phyloP scores from a whole-genome alignment of 1,139 yeast genomes.

The Diutina catenulata region DNA sequence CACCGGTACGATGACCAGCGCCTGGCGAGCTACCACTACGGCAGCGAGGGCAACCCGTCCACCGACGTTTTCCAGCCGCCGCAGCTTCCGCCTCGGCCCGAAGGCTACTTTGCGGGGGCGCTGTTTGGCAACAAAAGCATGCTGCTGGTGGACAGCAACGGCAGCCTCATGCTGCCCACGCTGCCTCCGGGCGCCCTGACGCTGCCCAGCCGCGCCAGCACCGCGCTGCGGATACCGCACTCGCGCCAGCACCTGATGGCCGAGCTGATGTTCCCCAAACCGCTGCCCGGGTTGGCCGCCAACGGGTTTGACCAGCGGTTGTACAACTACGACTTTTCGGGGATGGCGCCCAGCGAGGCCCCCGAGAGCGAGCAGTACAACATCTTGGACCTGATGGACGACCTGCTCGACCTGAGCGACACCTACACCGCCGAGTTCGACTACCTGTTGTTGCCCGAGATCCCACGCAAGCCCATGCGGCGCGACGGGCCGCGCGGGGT shows the following conservation, averaged over 20 bases:
- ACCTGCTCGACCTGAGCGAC: neutral
- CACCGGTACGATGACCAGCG: too few relatives aligned
- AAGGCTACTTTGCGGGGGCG: too few relatives aligned
- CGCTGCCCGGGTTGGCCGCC: neutral
- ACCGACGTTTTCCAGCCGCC: too few relatives aligned
- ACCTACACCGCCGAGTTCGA: conserved; percentile 20
- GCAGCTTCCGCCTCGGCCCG: neutral
- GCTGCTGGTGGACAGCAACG: too few relatives aligned
- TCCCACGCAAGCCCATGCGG: conserved; percentile 14
- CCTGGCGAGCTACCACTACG: too few relatives aligned
- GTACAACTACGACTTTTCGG: neutral
- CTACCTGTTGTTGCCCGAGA: conserved; percentile 29
- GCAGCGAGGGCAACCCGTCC: too few relatives aligned
- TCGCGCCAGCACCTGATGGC: neutral
- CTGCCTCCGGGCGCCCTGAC: too few relatives aligned
- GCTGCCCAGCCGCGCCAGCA: too few relatives aligned
- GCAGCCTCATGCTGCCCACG: too few relatives aligned
- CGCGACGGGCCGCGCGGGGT: conserved; percentile 8
- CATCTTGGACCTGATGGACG: conserved; percentile 5
- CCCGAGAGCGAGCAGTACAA: conserved; percentile 1
- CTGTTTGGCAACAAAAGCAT: too few relatives aligned
- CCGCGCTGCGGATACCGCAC: too few relatives aligned
- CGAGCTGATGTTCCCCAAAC: conserved; percentile 3
- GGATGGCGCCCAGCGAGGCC: neutral
- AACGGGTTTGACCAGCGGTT: neutral